These are phyloP conservation scores for Amesomyces nigricolor DNA, from an alignment of 2,329 filamentous ascomycete genomes.

Conservation along the genomic window DNA sequence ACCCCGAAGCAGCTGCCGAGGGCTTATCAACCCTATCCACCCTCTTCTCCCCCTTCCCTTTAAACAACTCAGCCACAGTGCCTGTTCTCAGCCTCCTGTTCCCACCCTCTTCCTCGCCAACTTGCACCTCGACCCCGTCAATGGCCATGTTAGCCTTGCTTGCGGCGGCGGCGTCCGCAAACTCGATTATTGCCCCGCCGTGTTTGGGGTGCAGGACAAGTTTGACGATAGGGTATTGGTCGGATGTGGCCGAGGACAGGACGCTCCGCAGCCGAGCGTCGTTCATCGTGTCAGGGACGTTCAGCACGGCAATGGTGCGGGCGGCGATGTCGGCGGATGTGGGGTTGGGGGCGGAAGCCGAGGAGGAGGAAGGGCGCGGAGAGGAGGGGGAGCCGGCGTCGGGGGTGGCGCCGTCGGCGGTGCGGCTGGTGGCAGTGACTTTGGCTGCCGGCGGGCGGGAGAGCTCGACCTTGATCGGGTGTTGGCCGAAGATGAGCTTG, in stretches of 20 bases:
- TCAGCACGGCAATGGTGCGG: constrained; percentile 74
- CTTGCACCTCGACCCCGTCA: constrained; percentile 49
- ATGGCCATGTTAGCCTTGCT: constrained; percentile 64
- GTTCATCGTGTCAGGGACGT: constrained; percentile 87
- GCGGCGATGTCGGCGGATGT: constrained; percentile 49
- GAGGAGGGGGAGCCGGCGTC: constrained; percentile 9
- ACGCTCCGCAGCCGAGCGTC: constrained; percentile 73
- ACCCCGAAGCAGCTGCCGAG: neutral
- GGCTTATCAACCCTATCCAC: constrained; percentile 39
- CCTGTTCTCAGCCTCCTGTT: constrained; percentile 49
- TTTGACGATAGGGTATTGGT: constrained; percentile 54
- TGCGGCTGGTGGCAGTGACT: constrained; percentile 43
- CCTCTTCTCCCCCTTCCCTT: constrained; percentile 42
- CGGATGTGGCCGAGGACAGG: constrained; percentile 59
- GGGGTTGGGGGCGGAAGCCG: constrained; percentile 27
- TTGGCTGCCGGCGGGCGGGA: constrained; percentile 53
- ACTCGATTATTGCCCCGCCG: constrained; percentile 82
- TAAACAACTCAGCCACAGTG: constrained; percentile 49
- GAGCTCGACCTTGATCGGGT: constrained; percentile 61
- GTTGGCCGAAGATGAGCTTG: constrained; percentile 61
- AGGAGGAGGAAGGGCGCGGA: neutral
- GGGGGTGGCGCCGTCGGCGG: constrained; percentile 20
- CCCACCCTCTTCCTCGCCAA: constrained; percentile 26
- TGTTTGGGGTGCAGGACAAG: constrained; percentile 75
- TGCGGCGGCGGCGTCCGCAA: constrained; percentile 60